These are phyloP conservation scores for Yamadazyma dendronema DNA, from an alignment of 1,139 yeast genomes.

Conservation along the genomic window DNA sequence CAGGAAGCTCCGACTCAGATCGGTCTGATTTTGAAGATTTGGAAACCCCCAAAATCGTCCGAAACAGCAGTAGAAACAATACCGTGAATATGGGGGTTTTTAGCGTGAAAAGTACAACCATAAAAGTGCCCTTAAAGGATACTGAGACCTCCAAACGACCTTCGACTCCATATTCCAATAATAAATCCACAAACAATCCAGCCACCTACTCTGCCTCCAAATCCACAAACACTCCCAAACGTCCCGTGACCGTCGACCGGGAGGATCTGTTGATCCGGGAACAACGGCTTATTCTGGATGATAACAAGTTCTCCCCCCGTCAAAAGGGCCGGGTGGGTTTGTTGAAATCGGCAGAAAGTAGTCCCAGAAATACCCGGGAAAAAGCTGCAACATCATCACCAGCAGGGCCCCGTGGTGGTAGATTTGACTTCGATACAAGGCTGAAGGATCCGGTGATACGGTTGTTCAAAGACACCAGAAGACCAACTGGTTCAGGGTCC, in stretches of 20 bases:
- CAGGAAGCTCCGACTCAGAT: constrained; percentile 17
- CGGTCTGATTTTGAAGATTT: constrained; percentile 19
- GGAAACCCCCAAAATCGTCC: constrained; percentile 20
- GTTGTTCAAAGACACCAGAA: background rate
- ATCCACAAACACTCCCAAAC: too few species aligned
- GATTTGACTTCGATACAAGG: constrained; percentile 4
- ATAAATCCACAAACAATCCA: constrained; percentile 1
- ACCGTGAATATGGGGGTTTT: constrained; percentile 5
- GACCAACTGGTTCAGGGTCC: too few species aligned
- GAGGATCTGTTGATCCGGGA: constrained; percentile 17
- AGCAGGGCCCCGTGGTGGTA: background rate
- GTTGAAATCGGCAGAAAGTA: constrained; percentile 7
- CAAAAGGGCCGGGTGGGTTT: constrained; percentile 3
- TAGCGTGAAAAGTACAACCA: constrained; percentile 16
- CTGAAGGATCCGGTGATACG: constrained; percentile 1
- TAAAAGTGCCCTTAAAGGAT: constrained; percentile 21
- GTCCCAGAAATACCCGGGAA: constrained; percentile 1
- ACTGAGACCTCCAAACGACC: constrained; percentile 7
- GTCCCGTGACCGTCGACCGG: too few species aligned
- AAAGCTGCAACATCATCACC: constrained; percentile 1
- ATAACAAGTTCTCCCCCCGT: constrained; percentile 22
- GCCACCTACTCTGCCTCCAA: background rate
- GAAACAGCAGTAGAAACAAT: constrained; percentile 8
- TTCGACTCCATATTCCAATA: constrained; percentile 16
- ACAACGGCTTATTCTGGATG: constrained; percentile 21